Percentiles rank a stretch among this genome's conserved stretches.
phyloP scores from a whole-genome alignment of 2,329 filamentous ascomycete species.

The Colletotrichum cordylinicola region DNA sequence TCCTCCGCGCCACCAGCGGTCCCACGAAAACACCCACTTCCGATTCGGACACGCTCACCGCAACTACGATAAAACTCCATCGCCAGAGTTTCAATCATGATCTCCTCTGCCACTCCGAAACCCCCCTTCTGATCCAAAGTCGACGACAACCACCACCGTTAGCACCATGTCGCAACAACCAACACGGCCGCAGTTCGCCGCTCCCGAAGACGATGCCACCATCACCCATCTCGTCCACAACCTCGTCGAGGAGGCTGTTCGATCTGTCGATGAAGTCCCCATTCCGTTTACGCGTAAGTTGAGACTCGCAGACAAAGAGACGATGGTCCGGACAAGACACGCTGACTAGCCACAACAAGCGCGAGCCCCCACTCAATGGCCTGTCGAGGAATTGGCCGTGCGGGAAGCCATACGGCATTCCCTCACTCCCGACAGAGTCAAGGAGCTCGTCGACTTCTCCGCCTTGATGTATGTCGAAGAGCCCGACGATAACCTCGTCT shows the following conservation, averaged over 20 bases:
- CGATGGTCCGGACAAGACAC: not conserved
- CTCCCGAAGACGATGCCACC: not conserved
- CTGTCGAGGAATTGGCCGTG: constrained; percentile 11
- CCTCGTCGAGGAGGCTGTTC: constrained; percentile 15
- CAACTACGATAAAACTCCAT: not conserved
- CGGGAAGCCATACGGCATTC: constrained; percentile 14
- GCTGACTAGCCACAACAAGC: not conserved
- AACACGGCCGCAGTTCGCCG: not conserved
- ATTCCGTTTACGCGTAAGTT: constrained; percentile 15
- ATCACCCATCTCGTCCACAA: constrained; percentile 16
- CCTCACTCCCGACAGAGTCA: constrained; percentile 4
- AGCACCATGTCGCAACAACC: constrained; percentile 9
- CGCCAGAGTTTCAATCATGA: not conserved
- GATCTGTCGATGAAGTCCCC: constrained; percentile 4
- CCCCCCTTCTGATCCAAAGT: not conserved
- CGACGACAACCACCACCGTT: not conserved
- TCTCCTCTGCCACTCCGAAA: not conserved
- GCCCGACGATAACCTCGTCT: constrained; percentile 54
- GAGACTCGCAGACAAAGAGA: not conserved
- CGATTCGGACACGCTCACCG: not conserved
- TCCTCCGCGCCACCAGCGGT: not conserved
- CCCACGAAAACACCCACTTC: not conserved
- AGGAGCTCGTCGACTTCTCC: constrained; percentile 45
- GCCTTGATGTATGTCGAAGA: constrained; percentile 48
- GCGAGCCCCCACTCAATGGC: constrained; percentile 14